Conservation (phyloP, 148 eudicot species). For the Chenopodium suecicum region DNA sequence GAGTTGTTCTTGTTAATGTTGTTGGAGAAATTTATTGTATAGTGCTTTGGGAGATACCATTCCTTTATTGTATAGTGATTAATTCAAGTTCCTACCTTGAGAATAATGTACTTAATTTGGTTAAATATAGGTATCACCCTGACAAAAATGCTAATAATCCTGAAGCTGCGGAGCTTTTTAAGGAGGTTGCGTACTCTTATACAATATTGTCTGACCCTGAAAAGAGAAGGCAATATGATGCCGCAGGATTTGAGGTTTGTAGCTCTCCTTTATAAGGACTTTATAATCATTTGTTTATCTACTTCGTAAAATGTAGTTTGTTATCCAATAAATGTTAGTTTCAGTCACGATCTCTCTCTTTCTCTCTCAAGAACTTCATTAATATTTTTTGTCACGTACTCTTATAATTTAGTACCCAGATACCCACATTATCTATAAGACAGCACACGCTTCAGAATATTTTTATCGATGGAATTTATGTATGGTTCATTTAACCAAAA, state of each 20-base stretch:
- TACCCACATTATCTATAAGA: too few relatives aligned
- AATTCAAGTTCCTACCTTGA: not conserved
- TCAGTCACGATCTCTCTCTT: not conserved
- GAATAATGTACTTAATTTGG: conserved; percentile 23
- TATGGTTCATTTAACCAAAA: too few relatives aligned
- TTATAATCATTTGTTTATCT: not conserved
- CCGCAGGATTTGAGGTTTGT: conserved; percentile 87
- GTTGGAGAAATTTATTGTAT: not conserved
- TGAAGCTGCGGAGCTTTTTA: conserved; percentile 90
- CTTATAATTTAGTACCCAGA: too few relatives aligned
- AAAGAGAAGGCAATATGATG: conserved; percentile 93
- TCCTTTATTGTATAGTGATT: not conserved
- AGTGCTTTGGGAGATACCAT: not conserved
- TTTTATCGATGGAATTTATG: too few relatives aligned
- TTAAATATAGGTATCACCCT: conserved; percentile 81
- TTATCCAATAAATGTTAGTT: not conserved
- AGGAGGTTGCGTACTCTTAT: conserved; percentile 96
- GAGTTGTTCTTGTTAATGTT: not conserved
- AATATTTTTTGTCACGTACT: not conserved
- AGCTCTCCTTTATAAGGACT: not conserved
- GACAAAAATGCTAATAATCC: conserved; percentile 96
- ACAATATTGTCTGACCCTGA: conserved; percentile 90
- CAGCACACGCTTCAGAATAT: too few relatives aligned
- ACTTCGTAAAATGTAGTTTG: not conserved
- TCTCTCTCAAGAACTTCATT: not conserved